These are phyloP conservation scores for Termitomyces sp. DNA, from an alignment of 768 basidiomycete species.

Conservation along the genomic window DNA sequence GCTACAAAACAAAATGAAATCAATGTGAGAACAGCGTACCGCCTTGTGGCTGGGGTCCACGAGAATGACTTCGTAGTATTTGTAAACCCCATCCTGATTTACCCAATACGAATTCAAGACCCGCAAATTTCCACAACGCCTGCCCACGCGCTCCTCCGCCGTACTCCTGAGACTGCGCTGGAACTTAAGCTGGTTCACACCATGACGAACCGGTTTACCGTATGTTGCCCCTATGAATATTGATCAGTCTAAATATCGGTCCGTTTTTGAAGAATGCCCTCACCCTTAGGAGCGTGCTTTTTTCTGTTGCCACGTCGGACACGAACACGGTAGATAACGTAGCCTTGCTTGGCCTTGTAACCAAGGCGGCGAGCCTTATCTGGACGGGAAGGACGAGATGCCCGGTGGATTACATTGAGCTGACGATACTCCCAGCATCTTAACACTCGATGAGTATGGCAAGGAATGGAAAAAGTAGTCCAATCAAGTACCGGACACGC, in stretches of 20 bases:
- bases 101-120: slow-evolving; percentile 99
- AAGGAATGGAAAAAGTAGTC: neutral
- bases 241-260: neutral
- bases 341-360: slow-evolving; percentile 99
- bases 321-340: slow-evolving; percentile 94
- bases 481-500: slow-evolving; percentile 74
- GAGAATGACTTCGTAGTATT: slow-evolving; percentile 98
- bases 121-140: slow-evolving; percentile 92
- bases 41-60: slow-evolving; percentile 95
- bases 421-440: slow-evolving; percentile 99
- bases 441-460: slow-evolving; percentile 1
- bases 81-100: slow-evolving; percentile 98
- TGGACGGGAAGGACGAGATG: slow-evolving; percentile 95
- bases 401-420: slow-evolving; percentile 96
- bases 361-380: slow-evolving; percentile 99
- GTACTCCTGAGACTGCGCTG: slow-evolving; percentile 90
- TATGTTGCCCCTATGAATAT: slow-evolving; percentile 79
- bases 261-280: slow-evolving; percentile 9
- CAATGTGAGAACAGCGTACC: slow-evolving; percentile 39
- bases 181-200: slow-evolving; percentile 98
- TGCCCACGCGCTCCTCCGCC: slow-evolving; percentile 97
- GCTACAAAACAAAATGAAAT: slow-evolving; percentile 9
- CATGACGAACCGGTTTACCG: slow-evolving; percentile 99
- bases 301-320: slow-evolving; percentile 99
- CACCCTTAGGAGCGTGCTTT: slow-evolving; percentile 97